A percentile compares a stretch with the other conserved stretches of the same genome.
phyloP scores from a whole-genome alignment of 1,284 basidiomycete genomes.

The Omphalotus olearius region DNA sequence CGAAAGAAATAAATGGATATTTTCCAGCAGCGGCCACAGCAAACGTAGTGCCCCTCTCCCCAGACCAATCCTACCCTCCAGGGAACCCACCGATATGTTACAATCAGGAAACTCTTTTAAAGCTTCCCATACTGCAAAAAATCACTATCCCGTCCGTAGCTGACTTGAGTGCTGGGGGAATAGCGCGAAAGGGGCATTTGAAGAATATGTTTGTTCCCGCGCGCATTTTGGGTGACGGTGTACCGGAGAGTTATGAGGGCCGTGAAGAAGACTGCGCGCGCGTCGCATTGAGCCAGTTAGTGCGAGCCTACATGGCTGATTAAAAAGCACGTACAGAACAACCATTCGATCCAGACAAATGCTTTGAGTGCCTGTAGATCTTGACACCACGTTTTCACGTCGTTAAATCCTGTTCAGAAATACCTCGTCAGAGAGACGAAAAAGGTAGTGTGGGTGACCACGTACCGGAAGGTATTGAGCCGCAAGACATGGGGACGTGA shows the following conservation, averaged over 20 bases:
- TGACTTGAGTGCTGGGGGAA: constrained; percentile 22
- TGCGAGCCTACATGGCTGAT: constrained; percentile 2
- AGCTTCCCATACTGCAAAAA: constrained; percentile 26
- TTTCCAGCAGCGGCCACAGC: too few relatives aligned
- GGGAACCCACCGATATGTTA: too few relatives aligned
- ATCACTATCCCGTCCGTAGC: constrained; percentile 25
- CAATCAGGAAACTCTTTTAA: background rate
- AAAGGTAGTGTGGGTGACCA: constrained; percentile 4
- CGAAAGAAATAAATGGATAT: too few relatives aligned
- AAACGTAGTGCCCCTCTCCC: too few relatives aligned
- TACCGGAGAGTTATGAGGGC: constrained; percentile 39
- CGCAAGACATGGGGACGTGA: constrained; percentile 42
- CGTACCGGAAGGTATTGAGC: constrained; percentile 42
- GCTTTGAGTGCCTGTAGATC: constrained; percentile 50
- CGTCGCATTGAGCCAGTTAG: background rate
- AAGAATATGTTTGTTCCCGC: constrained; percentile 50
- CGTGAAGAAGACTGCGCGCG: constrained; percentile 37
- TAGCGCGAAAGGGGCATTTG: constrained; percentile 46
- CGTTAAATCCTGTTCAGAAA: constrained; percentile 34
- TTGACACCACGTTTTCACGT: constrained; percentile 47
- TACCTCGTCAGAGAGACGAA: background rate
- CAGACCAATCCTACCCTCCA: background rate
- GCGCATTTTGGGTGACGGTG: constrained; percentile 35
- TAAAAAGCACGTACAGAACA: constrained; percentile 37
- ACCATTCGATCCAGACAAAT: constrained; percentile 56